Evolutionary conservation across 148 eudicot species (phyloP).

Genomic region (Cornus kousa): DNA sequence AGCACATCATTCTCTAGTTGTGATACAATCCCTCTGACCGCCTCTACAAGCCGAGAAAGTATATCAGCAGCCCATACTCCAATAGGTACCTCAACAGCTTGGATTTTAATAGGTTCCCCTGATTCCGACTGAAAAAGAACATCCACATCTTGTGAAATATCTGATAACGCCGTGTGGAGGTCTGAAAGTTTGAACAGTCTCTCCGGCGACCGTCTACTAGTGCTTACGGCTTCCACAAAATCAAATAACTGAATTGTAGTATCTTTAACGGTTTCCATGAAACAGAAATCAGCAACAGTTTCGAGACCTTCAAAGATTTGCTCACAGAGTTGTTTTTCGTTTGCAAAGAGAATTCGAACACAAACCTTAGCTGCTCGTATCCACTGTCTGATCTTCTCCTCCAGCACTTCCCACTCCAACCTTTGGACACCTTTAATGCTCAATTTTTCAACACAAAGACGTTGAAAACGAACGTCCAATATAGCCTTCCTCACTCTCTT

Average conservation of each 20-base stretch:
- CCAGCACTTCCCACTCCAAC: conserved; percentile 56
- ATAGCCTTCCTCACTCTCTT: conserved; percentile 58
- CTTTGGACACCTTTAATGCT: conserved; percentile 38
- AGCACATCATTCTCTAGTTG: background rate
- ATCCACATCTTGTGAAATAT: background rate
- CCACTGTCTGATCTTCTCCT: conserved; percentile 71
- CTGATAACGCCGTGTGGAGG: background rate
- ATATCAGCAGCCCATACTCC: background rate
- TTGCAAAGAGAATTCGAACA: background rate
- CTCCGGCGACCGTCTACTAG: background rate
- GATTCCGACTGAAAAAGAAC: too few relatives aligned
- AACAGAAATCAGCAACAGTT: background rate
- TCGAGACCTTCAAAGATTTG: background rate
- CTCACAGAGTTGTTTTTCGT: background rate
- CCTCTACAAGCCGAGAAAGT: background rate
- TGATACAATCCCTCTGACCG: background rate
- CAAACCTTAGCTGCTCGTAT: conserved; percentile 70
- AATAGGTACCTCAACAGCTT: background rate
- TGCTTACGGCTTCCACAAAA: conserved; percentile 27
- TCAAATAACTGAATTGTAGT: conserved; percentile 42
- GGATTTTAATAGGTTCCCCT: conserved; percentile 38
- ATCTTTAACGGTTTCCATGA: background rate
- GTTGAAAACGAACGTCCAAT: conserved; percentile 56
- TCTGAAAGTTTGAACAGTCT: background rate
- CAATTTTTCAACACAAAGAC: conserved; percentile 43